Base-by-base conservation (phyloP, 2,329 filamentous ascomycete species). In the Penicillium sp. region DNA sequence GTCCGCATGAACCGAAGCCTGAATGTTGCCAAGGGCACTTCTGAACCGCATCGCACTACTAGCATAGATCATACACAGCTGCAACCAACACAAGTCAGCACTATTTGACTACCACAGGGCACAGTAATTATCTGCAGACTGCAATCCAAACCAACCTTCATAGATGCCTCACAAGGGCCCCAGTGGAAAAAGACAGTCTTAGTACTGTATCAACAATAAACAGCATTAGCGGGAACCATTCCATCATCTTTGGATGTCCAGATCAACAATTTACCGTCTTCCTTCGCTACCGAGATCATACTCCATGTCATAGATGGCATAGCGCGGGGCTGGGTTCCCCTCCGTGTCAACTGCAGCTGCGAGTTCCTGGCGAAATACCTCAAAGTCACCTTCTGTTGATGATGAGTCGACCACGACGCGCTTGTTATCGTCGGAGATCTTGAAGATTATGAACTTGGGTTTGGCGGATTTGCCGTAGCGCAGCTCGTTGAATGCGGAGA, bases 361-460 rank as follows among this genome's bases (percentile, higher is more conserved):
- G 2, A 55, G 22, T 11, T 38, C 54, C n/a, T 27, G 37, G 12
- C 19, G 29, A 9, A 55, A 54, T 4, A 49, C 36, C 28, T 71
- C 63, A 50, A 66, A 71, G 46, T 70, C 63, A 13, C 52, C 30
- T 36, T 69, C 67, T 18, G 52, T 53, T 34, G 66, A 67, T 36
- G 56, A 53, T 43, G 70, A 66, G 35, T 71, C 68, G 25, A 70
- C 64, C 33, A 69, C 58, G 31, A 70, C 63, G 37, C 61, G 54
- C 41, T 65, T 65, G 56, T 66, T 58, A 43, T 70, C 62, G 52
- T 70, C 68, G 27, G 66, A 66, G 49, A 70, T 62, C 57, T 68
- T 68, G 64, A 63, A 71, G 58, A 80, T 72, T 3, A 80, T 72
- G 5, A 77, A 61, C 50, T 79, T 76, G 2, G 79, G 62, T n/a